A percentile compares a stretch with the other conserved stretches of the same genome.
These are phyloP conservation scores for Fusarium camptoceras DNA, from an alignment of 2,329 filamentous ascomycete genomes.

Conservation along the genomic window DNA sequence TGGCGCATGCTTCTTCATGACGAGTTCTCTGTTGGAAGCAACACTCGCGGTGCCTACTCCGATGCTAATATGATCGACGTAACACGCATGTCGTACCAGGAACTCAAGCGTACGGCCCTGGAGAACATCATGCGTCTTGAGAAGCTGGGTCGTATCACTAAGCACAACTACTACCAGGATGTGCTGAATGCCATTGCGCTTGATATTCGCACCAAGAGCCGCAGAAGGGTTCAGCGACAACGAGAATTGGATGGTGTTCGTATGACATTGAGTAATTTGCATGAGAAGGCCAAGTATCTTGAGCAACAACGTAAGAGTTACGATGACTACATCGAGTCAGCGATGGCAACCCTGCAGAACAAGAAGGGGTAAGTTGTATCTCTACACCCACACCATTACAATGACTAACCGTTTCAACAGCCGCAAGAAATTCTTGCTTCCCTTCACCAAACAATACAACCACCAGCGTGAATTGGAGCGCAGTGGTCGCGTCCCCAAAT, in stretches of 20 bases:
- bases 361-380: slow-evolving; percentile 80
- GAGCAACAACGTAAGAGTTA: slow-evolving; percentile 97
- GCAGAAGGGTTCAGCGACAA: slow-evolving; percentile 89
- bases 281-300: slow-evolving; percentile 89
- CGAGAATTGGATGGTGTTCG: slow-evolving; percentile 88
- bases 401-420: slow-evolving; percentile 55
- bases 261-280: slow-evolving; percentile 78
- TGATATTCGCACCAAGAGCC: slow-evolving; percentile 97
- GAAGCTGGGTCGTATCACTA: slow-evolving; percentile 86
- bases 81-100: slow-evolving; percentile 87
- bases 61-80: slow-evolving; percentile 90
- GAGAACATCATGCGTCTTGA: slow-evolving; percentile 95
- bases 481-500: slow-evolving; percentile 93
- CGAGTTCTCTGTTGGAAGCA: slow-evolving; percentile 76
- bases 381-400: neutral
- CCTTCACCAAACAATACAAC: slow-evolving; percentile 98
- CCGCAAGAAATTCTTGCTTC: slow-evolving; percentile 92
- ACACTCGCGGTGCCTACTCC: slow-evolving; percentile 87
- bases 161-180: slow-evolving; percentile 94
- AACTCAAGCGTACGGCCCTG: slow-evolving; percentile 91
- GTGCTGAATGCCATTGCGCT: slow-evolving; percentile 97
- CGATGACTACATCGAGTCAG: slow-evolving; percentile 99
- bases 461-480: slow-evolving; percentile 96
- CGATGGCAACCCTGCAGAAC: slow-evolving; percentile 95
- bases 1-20: slow-evolving; percentile 86